Evolutionary conservation across 257 asterid species (phyloP), one percentile per base, ranked within the genome.

Genomic region (Solanum clarkiae): DNA sequence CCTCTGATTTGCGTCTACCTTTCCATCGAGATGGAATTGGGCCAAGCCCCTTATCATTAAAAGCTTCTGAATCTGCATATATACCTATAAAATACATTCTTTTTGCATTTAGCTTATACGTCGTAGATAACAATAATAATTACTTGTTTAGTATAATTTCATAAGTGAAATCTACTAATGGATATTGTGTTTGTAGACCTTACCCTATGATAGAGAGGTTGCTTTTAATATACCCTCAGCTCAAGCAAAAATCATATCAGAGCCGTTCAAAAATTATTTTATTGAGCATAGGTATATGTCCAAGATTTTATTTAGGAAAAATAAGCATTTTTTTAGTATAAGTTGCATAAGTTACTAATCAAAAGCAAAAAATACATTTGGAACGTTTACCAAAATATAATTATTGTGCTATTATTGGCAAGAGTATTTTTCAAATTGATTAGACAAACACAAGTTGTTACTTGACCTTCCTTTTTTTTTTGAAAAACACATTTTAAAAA

Each of bases 11-110:
- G 71, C 87, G 84, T 8, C 14, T 51, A 18, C 89, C 89, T 59
- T 81, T 80, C 89, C 87, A 80, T 10, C 84, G 55, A 65, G 51
- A 7, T 4, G 86, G 89, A 42, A 84, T 55, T 11, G 87, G 74
- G 13, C 89, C 87, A 1, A 84, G 51, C 16, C 83, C 87, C 24
- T 80, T 85, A 16, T 84, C 89, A 16, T 75, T 80, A 80, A 87
- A 84, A 20, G 80, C 87, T 82, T 65, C n/a, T 6, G 44, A 47
- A 7, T 57, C 63, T 8, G 79, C 60, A 62, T 49, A 69, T 36
- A 69, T 69, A 68, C 51, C 77, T 68, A 36, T 36, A 16, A 68
- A 16, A 36, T 32, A 1, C 12, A 3, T 13, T 32, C 2, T 36
- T 68, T 68, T 36, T 7, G 77, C 4, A 20, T 32, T 17, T 7